Base-by-base conservation (phyloP, 306 rosid genomes). In the Begonia fuchsioides region DNA sequence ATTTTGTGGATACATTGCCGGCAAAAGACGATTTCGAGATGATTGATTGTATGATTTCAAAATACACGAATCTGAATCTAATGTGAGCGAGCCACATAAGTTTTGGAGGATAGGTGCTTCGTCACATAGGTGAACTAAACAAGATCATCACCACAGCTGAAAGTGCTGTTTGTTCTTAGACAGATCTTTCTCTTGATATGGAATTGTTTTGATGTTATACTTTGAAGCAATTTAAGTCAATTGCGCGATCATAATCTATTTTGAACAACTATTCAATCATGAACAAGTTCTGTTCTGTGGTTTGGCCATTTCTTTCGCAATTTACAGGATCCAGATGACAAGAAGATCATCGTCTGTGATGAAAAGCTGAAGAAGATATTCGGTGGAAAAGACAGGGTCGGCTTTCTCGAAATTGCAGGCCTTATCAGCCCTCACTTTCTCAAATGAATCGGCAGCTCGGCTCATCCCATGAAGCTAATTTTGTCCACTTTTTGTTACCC, bases 281-380 rank as follows among this genome's bases (percentile, higher is more conserved):
- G 5, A 20, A 6, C 32, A 20, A 2, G 5, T 20, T 20, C 5
- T 44, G 38, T 40, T 18, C 51, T 48, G 35, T 62, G 32, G 46
- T 15, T 15, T 61, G 54, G 70, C 57, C 50, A 50, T 48, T 17
- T 52, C 20, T 38, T 48, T 65, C 8, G 43, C 17, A 54, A 54
- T 63, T 32, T 53, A 57, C 12, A 88, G 95, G 80, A 83, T 61
- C 93, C 95, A 1, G 68, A 69, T 46, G 73, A 88, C 90, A 88
- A 81, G 78, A 88, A 8, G 73, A 55, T 67, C 47, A 81, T 88
- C n/a, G n/a, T 64, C 10, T 88, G 93, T 44, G 95, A 88, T 54
- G 93, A 84, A 63, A 88, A 83, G 82, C 93, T 83, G 77, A 88
- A 84, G 95, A 74, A 74, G 68, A 69, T 84, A 63, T 88, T 88